These are phyloP conservation scores for Epichloe hybrida DNA, from an alignment of 2,329 filamentous ascomycete genomes.

Conservation along the genomic window DNA sequence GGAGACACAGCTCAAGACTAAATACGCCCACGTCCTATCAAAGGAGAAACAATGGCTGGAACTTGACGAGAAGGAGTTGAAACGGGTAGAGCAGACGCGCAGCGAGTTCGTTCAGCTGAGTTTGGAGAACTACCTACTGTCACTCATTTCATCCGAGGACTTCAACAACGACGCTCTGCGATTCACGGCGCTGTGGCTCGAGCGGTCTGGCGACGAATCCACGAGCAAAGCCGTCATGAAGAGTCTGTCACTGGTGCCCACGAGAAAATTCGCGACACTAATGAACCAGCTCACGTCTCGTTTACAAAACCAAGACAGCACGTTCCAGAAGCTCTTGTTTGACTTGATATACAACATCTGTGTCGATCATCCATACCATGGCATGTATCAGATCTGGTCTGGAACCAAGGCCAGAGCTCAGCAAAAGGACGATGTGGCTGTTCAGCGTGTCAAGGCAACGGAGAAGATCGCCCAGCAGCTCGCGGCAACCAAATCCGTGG, in stretches of 20 bases:
- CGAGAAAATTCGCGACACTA: constrained; percentile 78
- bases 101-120: constrained; percentile 77
- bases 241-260: constrained; percentile 62
- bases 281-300: constrained; percentile 98
- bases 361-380: constrained; percentile 86
- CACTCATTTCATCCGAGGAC: constrained; percentile 71
- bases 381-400: constrained; percentile 93
- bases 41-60: constrained; percentile 80
- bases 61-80: constrained; percentile 79
- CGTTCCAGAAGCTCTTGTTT: constrained; percentile 67
- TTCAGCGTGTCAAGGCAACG: constrained; percentile 62
- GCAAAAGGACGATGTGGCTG: constrained; percentile 58
- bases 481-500: constrained; percentile 34
- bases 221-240: constrained; percentile 66
- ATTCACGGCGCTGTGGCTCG: constrained; percentile 89
- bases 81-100: constrained; percentile 61
- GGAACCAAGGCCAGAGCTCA: constrained; percentile 56
- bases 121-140: constrained; percentile 83
- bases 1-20: constrained; percentile 39
- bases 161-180: constrained; percentile 83
- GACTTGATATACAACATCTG: constrained; percentile 72
- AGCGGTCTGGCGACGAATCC: constrained; percentile 58
- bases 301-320: constrained; percentile 53
- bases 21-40: constrained; percentile 45
- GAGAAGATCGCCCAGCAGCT: constrained; percentile 52